A percentile compares a stretch with the other conserved stretches of the same genome.
phyloP scores from a whole-genome alignment of 208 protist species.

The Herpetomonas samuelpessoai region DNA sequence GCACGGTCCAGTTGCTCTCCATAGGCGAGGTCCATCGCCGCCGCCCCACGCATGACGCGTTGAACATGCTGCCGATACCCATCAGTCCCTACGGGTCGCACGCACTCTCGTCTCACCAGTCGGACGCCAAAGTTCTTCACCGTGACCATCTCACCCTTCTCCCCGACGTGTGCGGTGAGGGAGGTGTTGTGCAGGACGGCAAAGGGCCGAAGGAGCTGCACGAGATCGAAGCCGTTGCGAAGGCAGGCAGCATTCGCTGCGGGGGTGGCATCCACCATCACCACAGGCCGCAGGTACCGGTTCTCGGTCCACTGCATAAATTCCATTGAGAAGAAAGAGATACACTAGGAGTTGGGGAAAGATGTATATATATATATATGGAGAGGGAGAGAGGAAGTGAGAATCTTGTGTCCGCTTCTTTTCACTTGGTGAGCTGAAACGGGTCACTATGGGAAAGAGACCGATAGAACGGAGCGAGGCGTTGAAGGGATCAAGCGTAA shows the following conservation, averaged over 20 bases:
- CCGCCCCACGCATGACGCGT: conserved; percentile 25
- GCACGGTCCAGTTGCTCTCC: conserved; percentile 72
- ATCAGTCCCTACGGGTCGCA: conserved; percentile 37
- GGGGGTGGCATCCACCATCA: conserved; percentile 55
- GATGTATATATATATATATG: conserved; percentile 2
- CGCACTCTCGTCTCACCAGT: conserved; percentile 57
- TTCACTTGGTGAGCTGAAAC: no score
- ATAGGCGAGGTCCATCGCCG: conserved; percentile 62
- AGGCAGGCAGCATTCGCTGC: conserved; percentile 37
- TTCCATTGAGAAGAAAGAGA: conserved; percentile 18
- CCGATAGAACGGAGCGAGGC: no score
- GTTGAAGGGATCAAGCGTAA: no score
- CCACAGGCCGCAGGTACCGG: conserved; percentile 68
- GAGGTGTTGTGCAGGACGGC: conserved; percentile 30
- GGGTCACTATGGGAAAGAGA: no score
- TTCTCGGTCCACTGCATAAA: conserved; percentile 61
- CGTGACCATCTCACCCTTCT: conserved; percentile 43
- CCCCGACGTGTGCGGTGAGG: conserved; percentile 38
- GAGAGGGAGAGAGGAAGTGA: no score
- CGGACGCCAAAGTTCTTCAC: conserved; percentile 72
- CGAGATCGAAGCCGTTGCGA: conserved; percentile 60
- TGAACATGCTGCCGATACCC: conserved; percentile 27
- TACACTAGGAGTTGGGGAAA: not conserved
- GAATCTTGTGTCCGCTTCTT: no score
- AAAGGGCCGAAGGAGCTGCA: conserved; percentile 78